Conservation (phyloP, 345 rosid genomes). For the Reutealis trisperma region DNA sequence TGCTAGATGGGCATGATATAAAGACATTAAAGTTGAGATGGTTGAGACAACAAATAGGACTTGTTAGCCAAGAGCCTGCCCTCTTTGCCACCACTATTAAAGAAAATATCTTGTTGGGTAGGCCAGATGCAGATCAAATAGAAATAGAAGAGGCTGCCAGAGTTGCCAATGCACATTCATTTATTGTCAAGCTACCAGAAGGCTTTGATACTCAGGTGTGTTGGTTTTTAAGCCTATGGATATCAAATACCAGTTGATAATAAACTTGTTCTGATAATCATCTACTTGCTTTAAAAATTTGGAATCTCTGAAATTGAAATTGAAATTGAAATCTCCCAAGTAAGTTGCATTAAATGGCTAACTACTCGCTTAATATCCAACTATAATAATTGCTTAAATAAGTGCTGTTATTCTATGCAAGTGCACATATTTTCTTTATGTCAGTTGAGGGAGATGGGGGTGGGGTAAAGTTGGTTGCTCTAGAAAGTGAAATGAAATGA, state of each 20-base stretch:
- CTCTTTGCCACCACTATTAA: slow-evolving; percentile 90
- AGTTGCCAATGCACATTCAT: slow-evolving; percentile 96
- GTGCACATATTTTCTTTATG: slow-evolving; percentile 34
- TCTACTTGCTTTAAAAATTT: background rate
- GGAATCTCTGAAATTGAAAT: slow-evolving; percentile 8
- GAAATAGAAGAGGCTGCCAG: slow-evolving; percentile 96
- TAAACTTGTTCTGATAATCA: background rate
- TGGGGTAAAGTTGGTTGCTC: slow-evolving; percentile 40
- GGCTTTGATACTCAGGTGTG: slow-evolving; percentile 93
- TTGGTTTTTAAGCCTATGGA: background rate
- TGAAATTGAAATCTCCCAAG: slow-evolving; percentile 11
- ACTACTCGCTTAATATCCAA: background rate
- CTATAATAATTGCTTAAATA: background rate
- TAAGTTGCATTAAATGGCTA: background rate
- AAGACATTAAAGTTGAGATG: slow-evolving; percentile 80
- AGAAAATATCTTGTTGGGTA: slow-evolving; percentile 89
- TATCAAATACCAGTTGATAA: background rate
- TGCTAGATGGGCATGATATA: slow-evolving; percentile 83
- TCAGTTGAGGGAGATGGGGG: slow-evolving; percentile 40
- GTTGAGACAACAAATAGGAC: slow-evolving; percentile 96
- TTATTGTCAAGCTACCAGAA: slow-evolving; percentile 85
- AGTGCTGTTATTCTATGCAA: background rate
- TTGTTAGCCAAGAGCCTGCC: slow-evolving; percentile 98
- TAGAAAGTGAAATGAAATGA: slow-evolving; percentile 38
- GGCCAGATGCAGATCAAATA: slow-evolving; percentile 73